Evolutionary conservation across 108 stramenopile species (phyloP).

Genomic region (Licmophora abbreviata): DNA sequence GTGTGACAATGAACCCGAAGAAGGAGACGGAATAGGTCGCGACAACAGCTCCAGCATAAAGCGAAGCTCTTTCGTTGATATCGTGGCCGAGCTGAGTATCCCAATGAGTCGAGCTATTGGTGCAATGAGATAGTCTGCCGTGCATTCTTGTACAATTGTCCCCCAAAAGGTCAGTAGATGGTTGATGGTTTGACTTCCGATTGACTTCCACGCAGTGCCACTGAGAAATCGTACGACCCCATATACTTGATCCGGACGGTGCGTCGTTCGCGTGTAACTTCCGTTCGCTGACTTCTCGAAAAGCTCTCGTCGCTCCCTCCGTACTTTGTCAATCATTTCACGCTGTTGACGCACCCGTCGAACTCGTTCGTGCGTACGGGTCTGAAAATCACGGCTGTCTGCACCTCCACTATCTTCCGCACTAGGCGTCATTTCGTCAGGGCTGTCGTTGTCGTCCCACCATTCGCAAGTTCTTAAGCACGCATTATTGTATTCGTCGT

Average conservation of each 20-base stretch:
- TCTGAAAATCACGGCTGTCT: not conserved
- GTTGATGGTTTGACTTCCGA: conserved; percentile 14
- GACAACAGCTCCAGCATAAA: conserved; percentile 30
- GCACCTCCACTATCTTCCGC: not conserved
- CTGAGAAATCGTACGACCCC: conserved; percentile 18
- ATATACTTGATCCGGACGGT: conserved; percentile 14
- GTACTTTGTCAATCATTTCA: not conserved
- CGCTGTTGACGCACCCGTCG: not conserved
- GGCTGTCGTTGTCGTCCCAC: conserved; percentile 1
- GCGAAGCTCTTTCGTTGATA: conserved; percentile 31
- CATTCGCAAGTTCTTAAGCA: conserved; percentile 26
- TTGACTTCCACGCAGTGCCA: not conserved
- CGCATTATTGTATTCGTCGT: conserved; percentile 46
- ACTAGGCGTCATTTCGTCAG: not conserved
- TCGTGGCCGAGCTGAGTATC: conserved; percentile 35
- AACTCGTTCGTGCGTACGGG: not conserved
- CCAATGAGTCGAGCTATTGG: conserved; percentile 55
- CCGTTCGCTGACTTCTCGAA: conserved; percentile 3
- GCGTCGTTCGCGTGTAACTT: not conserved
- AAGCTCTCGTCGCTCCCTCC: not conserved
- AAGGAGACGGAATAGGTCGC: too few species aligned
- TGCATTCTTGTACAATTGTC: conserved; percentile 3
- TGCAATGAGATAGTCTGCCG: conserved; percentile 16
- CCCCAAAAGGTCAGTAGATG: conserved; percentile 8
- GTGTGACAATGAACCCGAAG: too few species aligned